phyloP scores from a whole-genome alignment of 495 filamentous ascomycete species.

The Penicillium alfredii region DNA sequence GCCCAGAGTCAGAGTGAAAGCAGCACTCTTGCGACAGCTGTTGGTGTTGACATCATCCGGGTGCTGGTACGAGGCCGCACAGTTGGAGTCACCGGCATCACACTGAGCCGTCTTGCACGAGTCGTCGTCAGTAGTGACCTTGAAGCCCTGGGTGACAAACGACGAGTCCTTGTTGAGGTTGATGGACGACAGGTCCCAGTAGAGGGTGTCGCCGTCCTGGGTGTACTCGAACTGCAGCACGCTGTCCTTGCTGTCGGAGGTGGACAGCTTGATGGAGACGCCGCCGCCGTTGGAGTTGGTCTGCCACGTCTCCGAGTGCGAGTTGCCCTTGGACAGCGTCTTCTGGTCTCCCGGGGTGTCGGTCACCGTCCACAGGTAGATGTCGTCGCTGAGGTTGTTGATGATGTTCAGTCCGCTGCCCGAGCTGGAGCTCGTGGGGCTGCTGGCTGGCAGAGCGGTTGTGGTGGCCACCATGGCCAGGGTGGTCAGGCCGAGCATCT shows the following conservation, averaged over 20 bases:
- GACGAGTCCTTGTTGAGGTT: constrained; percentile 17
- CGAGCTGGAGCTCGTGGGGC: background rate
- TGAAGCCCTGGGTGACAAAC: constrained; percentile 20
- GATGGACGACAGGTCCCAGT: constrained; percentile 35
- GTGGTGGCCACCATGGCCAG: background rate
- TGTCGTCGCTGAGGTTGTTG: constrained; percentile 30
- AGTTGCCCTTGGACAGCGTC: constrained; percentile 33
- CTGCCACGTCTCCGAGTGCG: constrained; percentile 31
- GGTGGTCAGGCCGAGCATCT: background rate
- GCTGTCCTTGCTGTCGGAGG: constrained; percentile 22
- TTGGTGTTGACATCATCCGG: constrained; percentile 30
- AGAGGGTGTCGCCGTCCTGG: constrained; percentile 17
- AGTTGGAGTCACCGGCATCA: constrained; percentile 21
- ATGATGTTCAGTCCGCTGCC: constrained; percentile 25
- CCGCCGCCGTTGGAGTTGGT: constrained; percentile 40
- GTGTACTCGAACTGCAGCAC: constrained; percentile 40
- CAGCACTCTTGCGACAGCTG: constrained; percentile 19
- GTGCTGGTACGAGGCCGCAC: constrained; percentile 28
- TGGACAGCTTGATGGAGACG: constrained; percentile 44
- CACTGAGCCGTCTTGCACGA: constrained; percentile 24
- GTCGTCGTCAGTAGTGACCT: constrained; percentile 15
- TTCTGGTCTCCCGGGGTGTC: constrained; percentile 32
- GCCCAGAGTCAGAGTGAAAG: constrained; percentile 27
- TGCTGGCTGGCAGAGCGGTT: background rate
- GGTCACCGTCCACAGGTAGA: constrained; percentile 43